A percentile compares a stretch with the other conserved stretches of the same genome.
phyloP scores from a whole-genome alignment of 2,329 filamentous ascomycete species.

The Cytospora leucostoma region DNA sequence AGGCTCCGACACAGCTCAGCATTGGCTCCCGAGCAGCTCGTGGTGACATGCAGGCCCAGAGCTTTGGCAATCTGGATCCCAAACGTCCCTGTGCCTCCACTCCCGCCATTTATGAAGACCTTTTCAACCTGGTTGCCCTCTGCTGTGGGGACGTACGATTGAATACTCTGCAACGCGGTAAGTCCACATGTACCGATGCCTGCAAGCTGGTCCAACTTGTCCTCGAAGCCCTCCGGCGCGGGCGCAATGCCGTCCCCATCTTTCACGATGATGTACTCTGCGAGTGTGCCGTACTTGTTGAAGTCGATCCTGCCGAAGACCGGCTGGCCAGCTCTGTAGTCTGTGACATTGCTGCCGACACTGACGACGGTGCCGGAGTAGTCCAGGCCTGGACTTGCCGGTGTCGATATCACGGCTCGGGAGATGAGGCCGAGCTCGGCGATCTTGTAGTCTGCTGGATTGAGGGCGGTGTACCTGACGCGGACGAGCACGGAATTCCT shows the following conservation, averaged over 20 bases:
- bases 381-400: conserved; percentile 53
- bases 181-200: conserved; percentile 47
- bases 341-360: conserved; percentile 35
- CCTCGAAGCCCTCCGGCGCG: conserved; percentile 46
- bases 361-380: conserved; percentile 48
- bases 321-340: conserved; percentile 42
- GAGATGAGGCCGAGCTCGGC: conserved; percentile 50
- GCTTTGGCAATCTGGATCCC: conserved; percentile 65
- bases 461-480: conserved; percentile 56
- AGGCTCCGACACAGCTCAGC: conserved; percentile 56
- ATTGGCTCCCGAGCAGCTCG: conserved; percentile 60
- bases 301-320: conserved; percentile 46
- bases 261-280: conserved; percentile 41
- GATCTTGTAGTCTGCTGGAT: conserved; percentile 67
- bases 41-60: conserved; percentile 59
- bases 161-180: conserved; percentile 50
- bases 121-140: conserved; percentile 44
- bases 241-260: conserved; percentile 36
- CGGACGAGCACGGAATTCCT: conserved; percentile 54
- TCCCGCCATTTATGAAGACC: conserved; percentile 66
- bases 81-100: conserved; percentile 61
- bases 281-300: conserved; percentile 38
- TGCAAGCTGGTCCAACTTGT: conserved; percentile 41
- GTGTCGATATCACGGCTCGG: conserved; percentile 41
- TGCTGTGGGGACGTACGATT: conserved; percentile 41